phyloP scores from a whole-genome alignment of 331 rosid genomes.

The Ulmus americana region DNA sequence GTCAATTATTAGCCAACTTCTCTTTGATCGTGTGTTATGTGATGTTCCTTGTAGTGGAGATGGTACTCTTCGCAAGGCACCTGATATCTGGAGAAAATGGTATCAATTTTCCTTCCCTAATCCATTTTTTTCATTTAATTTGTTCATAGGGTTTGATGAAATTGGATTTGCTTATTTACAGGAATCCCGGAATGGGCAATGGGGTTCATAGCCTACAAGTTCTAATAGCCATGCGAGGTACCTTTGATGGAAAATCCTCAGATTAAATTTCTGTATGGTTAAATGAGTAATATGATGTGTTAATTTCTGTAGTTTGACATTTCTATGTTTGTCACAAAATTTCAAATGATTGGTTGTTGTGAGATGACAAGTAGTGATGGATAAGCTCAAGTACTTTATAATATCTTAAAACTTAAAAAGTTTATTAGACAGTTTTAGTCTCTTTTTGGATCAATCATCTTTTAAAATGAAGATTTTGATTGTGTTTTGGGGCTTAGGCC shows the following conservation, averaged over 20 bases:
- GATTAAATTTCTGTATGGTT: not conserved
- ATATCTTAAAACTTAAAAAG: no score
- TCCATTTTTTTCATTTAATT: constrained; percentile 7
- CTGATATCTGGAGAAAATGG: constrained; percentile 99
- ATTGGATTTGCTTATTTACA: constrained; percentile 25
- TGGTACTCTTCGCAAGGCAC: constrained; percentile 99
- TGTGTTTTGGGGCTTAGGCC: constrained; percentile 7
- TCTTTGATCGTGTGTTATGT: constrained; percentile 87
- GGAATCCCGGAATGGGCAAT: constrained; percentile 78
- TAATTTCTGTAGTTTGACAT: not conserved
- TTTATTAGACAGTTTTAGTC: not conserved
- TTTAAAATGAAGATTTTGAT: constrained; percentile 12
- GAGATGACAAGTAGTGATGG: constrained; percentile 4
- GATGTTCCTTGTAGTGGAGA: constrained; percentile 99
- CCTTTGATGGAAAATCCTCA: constrained; percentile 2
- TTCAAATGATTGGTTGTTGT: not conserved
- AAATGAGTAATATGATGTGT: not conserved
- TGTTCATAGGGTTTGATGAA: not conserved
- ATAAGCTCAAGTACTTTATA: not conserved
- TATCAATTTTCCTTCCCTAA: constrained; percentile 23
- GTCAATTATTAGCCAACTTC: constrained; percentile 44
- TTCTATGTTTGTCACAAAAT: not conserved
- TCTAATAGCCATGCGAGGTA: constrained; percentile 85
- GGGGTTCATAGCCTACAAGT: constrained; percentile 78
- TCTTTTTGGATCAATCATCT: constrained; percentile 7